Percentiles rank a stretch among this genome's conserved stretches.
Conservation (phyloP, 768 basidiomycete species). For the Pleurotus platypus region DNA sequence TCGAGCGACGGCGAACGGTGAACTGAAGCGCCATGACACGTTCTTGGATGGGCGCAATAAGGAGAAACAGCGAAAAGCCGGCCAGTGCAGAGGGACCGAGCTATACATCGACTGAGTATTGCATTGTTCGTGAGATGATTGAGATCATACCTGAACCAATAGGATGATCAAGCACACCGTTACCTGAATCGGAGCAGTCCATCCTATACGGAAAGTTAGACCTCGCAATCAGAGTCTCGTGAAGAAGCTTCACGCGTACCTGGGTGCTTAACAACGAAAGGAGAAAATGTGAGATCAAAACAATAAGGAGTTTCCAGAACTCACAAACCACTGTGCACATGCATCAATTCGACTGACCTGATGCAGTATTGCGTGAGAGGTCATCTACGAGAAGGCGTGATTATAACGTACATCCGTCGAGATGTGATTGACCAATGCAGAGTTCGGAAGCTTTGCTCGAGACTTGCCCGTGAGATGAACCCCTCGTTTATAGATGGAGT, state of each 20-base stretch:
- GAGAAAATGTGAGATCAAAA: background rate
- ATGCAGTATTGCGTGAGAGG: background rate
- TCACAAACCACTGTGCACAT: slow-evolving; percentile 71
- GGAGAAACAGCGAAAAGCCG: slow-evolving; percentile 63
- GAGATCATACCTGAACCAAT: slow-evolving; percentile 43
- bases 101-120: slow-evolving; percentile 22
- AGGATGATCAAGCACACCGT: slow-evolving; percentile 56
- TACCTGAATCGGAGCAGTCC: slow-evolving; percentile 70
- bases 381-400: background rate
- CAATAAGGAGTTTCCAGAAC: slow-evolving; percentile 20
- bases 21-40: slow-evolving; percentile 60
- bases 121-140: background rate
- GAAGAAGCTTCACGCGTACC: slow-evolving; percentile 17
- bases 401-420: slow-evolving; percentile 55
- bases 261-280: slow-evolving; percentile 31
- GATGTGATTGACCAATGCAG: slow-evolving; percentile 56
- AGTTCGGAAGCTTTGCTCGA: slow-evolving; percentile 58
- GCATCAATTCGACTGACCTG: slow-evolving; percentile 55
- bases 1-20: slow-evolving; percentile 46
- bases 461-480: slow-evolving; percentile 64
- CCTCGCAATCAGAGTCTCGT: background rate
- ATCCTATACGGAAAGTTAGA: slow-evolving; percentile 29
- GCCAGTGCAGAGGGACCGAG: slow-evolving; percentile 69
- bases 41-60: slow-evolving; percentile 62
- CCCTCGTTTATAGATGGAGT: slow-evolving; percentile 67